Percentiles rank a stretch among this genome's conserved stretches.
These are phyloP conservation scores for Cladosporium halotolerans DNA, from an alignment of 2,329 filamentous ascomycete species.

Conservation along the genomic window DNA sequence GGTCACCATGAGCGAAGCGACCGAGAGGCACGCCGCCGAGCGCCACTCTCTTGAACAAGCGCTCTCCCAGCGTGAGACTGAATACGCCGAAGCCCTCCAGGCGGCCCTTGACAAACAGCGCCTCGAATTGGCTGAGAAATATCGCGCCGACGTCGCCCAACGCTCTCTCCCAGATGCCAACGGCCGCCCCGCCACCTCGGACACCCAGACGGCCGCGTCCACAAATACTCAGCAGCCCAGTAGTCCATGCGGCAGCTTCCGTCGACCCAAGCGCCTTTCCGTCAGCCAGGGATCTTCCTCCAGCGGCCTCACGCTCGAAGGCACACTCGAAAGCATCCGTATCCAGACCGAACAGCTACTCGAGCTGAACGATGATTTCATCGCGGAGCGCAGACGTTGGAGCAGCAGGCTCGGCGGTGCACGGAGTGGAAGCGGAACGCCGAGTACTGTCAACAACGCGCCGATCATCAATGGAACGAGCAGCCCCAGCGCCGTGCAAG, in stretches of 20 bases:
- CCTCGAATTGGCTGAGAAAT: neutral
- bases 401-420: constrained; percentile 12
- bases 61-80: constrained; percentile 3
- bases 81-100: neutral
- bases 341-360: constrained; percentile 30
- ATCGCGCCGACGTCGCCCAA: neutral
- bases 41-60: constrained; percentile 3
- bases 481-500: no score
- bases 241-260: neutral
- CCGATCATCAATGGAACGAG: no score
- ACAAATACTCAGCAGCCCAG: neutral
- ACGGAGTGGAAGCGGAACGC: neutral
- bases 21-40: constrained; percentile 3
- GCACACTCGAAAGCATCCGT: constrained; percentile 27
- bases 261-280: neutral
- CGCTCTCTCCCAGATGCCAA: neutral
- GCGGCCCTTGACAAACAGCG: constrained; percentile 7
- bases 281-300: neutral
- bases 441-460: neutral
- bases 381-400: constrained; percentile 26
- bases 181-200: neutral
- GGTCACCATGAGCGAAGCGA: neutral
- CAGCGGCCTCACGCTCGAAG: constrained; percentile 24
- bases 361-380: constrained; percentile 31
- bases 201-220: neutral